Base-by-base conservation (phyloP, 2,329 filamentous ascomycete genomes). In the Diaporthe helianthi region DNA sequence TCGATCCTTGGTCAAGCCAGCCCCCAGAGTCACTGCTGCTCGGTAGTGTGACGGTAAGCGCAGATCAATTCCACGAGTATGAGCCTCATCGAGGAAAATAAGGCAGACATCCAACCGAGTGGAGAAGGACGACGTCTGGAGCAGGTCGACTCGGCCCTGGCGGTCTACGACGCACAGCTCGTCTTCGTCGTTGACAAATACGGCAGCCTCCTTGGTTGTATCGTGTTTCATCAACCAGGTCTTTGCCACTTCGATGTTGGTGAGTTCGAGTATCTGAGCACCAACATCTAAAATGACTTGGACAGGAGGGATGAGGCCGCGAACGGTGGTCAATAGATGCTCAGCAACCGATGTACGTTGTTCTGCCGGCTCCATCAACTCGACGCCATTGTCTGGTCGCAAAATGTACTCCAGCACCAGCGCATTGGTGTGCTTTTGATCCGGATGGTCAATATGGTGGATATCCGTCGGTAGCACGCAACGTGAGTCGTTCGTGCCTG, bases 41-140 rank as follows among this genome's bases (percentile, higher is more conserved):
- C 87, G 81, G 72, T 89, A 90, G 15, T 84, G 5, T 0, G 68
- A 68, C 0, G 90, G 91, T 0, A 93, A 77, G 41, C 85, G 86
- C 0, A 94, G 75, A 71, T 94, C 91, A 0, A 86, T 93, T 0
- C 92, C 91, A 70, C 91, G 78, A 0, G 91, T 92, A 71, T 94
- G 91, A 0, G 86, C 84, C 69, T 94, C 88, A 61, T 94, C 91
- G 0, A 94, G 80, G 66, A 89, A 94, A 0, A 93, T 82, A 0
- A 92, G 76, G 67, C 91, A 94, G 0, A 72, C 73, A 6, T 88
- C 86, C 0, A 91, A 77, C 7, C 89, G 84, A 0, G 82, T 80
- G 0, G 80, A 77, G 73, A 87, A 93, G 0, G 89, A 83, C 0
- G 92, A 93, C 0, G 80, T 83, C 4, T 85, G 82, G 0, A 94